Evolutionary conservation across 257 asterid species (phyloP).

Genomic region (Voacanga thouarsii): DNA sequence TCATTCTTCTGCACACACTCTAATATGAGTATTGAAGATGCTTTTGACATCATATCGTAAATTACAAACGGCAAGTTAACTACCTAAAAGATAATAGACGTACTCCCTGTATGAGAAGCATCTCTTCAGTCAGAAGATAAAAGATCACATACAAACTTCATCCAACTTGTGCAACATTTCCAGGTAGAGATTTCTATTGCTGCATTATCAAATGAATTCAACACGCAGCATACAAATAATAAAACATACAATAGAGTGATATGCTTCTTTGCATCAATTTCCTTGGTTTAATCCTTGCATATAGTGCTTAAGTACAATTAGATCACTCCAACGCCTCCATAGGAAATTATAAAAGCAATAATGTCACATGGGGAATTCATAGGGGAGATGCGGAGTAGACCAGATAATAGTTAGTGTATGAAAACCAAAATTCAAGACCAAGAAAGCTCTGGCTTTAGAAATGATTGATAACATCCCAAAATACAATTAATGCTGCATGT

Average conservation of each 20-base stretch:
- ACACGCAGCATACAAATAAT: background rate
- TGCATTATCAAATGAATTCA: background rate
- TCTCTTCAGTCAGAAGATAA: background rate
- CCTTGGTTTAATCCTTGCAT: background rate
- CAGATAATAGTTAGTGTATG: background rate
- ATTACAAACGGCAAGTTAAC: background rate
- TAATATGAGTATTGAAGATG: background rate
- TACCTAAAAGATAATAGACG: background rate
- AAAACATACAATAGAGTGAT: background rate
- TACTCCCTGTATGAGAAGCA: background rate
- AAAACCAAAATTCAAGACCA: too few relatives aligned
- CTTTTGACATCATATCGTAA: background rate
- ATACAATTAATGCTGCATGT: background rate
- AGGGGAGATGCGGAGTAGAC: background rate
- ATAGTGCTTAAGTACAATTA: background rate
- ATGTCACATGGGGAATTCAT: background rate
- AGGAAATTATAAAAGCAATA: background rate
- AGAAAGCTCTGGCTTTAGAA: background rate
- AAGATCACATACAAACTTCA: background rate
- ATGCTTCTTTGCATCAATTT: background rate
- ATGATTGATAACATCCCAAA: background rate
- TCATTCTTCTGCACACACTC: background rate
- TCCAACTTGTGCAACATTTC: background rate
- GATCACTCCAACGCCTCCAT: background rate
- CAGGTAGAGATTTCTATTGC: background rate